These are phyloP conservation scores for Claviceps fusiformis DNA, from an alignment of 2,329 filamentous ascomycete species.

Conservation along the genomic window DNA sequence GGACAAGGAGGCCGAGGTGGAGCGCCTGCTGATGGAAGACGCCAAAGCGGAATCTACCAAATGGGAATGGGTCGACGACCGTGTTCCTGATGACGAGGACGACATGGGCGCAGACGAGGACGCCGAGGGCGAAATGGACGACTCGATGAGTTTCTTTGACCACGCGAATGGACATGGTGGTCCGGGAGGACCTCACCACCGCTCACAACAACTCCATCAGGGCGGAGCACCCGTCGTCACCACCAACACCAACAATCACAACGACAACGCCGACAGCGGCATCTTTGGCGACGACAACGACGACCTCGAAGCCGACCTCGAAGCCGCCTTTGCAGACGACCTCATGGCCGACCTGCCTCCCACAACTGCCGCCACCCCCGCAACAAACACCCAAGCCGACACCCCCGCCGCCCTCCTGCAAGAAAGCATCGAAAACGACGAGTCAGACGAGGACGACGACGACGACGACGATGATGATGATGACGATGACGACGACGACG, in stretches of 20 bases:
- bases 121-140: constrained; percentile 32
- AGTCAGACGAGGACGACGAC: constrained; percentile 24
- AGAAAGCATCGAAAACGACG: constrained; percentile 29
- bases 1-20: constrained; percentile 68
- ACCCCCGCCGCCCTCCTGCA: constrained; percentile 31
- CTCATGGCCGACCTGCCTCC: constrained; percentile 26
- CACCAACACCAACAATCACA: no score
- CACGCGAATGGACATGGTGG: background rate
- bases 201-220: background rate
- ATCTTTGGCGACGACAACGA: constrained; percentile 28
- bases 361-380: constrained; percentile 30
- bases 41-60: constrained; percentile 43
- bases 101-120: constrained; percentile 32
- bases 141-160: constrained; percentile 27
- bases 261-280: no score
- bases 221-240: background rate
- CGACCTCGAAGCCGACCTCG: constrained; percentile 41
- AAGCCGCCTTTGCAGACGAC: constrained; percentile 36
- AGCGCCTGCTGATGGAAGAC: constrained; percentile 59
- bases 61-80: constrained; percentile 52
- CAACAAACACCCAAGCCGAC: constrained; percentile 25
- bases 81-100: constrained; percentile 27
- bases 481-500: constrained; percentile 28
- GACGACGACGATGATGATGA: constrained; percentile 21
- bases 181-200: background rate